Percentiles rank a stretch among this genome's conserved stretches.
These are phyloP conservation scores for Geranium rotundifolium DNA, from an alignment of 345 rosid species.

Conservation along the genomic window DNA sequence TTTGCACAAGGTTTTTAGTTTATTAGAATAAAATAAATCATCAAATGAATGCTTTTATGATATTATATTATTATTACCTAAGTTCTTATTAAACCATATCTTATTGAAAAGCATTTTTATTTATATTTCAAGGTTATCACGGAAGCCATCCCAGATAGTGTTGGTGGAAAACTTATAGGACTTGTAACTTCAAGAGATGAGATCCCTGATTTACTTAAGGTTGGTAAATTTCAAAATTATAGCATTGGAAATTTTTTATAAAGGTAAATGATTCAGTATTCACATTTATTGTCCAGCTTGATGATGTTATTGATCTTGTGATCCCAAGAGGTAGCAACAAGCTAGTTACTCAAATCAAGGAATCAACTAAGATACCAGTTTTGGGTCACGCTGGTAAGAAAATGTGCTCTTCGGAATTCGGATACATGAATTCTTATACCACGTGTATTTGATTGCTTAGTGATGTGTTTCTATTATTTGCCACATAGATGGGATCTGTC, in stretches of 20 bases:
- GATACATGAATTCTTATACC: neutral
- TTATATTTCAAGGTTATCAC: conserved; percentile 58
- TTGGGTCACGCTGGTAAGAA: conserved; percentile 91
- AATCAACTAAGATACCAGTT: conserved; percentile 90
- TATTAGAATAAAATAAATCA: no score
- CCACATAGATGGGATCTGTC: conserved; percentile 90
- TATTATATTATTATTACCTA: conserved; percentile 1
- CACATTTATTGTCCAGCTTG: conserved; percentile 53
- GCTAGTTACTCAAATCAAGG: conserved; percentile 85
- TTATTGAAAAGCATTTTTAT: conserved; percentile 1
- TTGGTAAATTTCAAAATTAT: conserved; percentile 17
- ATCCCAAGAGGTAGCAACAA: conserved; percentile 98
- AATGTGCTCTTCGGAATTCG: neutral
- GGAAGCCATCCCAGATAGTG: conserved; percentile 70
- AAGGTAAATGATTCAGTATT: conserved; percentile 7
- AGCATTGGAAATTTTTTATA: conserved; percentile 15
- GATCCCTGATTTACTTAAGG: conserved; percentile 95
- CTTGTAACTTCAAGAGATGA: conserved; percentile 93
- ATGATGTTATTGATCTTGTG: conserved; percentile 96
- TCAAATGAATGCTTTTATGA: neutral
- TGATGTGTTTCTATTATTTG: conserved; percentile 5
- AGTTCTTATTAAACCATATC: neutral
- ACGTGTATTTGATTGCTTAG: neutral
- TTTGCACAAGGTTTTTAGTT: conserved; percentile 61
- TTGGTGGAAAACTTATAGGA: conserved; percentile 76